Percentiles rank a stretch among this genome's conserved stretches.
phyloP scores from a whole-genome alignment of 139 green algal genomes.

The Coelastrella sp. region DNA sequence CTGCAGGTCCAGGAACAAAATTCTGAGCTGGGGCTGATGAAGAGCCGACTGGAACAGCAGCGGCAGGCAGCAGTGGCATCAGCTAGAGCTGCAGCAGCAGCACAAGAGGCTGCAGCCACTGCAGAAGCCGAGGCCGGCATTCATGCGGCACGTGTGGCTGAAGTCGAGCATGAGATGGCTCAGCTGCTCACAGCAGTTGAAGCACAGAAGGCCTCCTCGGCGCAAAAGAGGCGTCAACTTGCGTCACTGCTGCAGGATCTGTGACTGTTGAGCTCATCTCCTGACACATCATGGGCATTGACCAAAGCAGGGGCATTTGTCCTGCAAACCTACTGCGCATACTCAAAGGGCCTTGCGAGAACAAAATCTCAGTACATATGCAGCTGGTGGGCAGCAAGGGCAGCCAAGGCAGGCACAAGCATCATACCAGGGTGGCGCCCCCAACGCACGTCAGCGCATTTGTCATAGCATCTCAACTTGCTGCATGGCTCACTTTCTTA shows the following conservation, averaged over 20 bases:
- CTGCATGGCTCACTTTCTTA: no score
- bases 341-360: no score
- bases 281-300: no score
- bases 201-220: slow-evolving; percentile 66
- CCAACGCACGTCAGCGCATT: no score
- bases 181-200: slow-evolving; percentile 72
- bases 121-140: slow-evolving; percentile 49
- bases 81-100: slow-evolving; percentile 23
- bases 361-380: no score
- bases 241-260: slow-evolving; percentile 61
- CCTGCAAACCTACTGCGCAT: no score
- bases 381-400: no score
- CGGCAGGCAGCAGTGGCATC: slow-evolving; percentile 43
- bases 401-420: no score
- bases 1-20: slow-evolving; percentile 22
- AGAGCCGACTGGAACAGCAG: slow-evolving; percentile 44
- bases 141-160: slow-evolving; percentile 50
- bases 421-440: no score
- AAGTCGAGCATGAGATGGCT: slow-evolving; percentile 78
- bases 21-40: slow-evolving; percentile 7
- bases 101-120: slow-evolving; percentile 40
- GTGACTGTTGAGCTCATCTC: neutral
- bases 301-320: no score
- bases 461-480: no score
- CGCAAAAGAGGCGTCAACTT: slow-evolving; percentile 75